These are phyloP conservation scores for Solanum medicagineum DNA, from an alignment of 257 asterid genomes.

Conservation along the genomic window DNA sequence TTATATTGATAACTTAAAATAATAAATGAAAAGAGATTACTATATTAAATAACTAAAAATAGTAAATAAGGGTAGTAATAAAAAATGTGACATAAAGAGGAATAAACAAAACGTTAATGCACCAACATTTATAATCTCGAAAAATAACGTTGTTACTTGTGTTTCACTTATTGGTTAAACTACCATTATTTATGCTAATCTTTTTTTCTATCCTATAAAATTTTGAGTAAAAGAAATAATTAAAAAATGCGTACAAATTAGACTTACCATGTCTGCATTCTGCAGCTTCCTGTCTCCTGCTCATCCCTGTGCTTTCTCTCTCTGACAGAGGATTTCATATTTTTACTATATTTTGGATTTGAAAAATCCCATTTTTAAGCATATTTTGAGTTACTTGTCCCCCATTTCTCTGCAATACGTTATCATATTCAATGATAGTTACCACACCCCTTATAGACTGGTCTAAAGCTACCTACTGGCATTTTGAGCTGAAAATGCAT, in stretches of 20 bases:
- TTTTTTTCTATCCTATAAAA: background rate
- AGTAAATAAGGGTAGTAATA: background rate
- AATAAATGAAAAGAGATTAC: background rate
- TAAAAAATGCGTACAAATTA: background rate
- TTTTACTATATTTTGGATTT: background rate
- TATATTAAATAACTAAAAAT: too few species aligned
- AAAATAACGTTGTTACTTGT: background rate
- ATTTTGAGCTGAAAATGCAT: constrained; percentile 5
- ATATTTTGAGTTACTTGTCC: background rate
- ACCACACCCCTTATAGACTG: background rate
- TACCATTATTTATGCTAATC: background rate
- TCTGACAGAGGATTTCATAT: background rate
- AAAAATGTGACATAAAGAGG: background rate
- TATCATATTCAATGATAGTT: background rate
- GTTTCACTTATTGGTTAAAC: too few species aligned
- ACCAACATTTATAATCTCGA: background rate
- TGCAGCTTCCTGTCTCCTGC: background rate
- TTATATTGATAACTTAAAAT: too few species aligned
- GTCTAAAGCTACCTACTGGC: background rate
- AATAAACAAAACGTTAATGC: background rate
- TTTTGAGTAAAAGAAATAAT: background rate
- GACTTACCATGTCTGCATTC: background rate
- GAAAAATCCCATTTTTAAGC: background rate
- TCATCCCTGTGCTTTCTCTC: background rate
- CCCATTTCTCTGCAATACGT: background rate